Base-by-base conservation (phyloP, 139 green algal species). In the Astrephomene gubernaculifera region DNA sequence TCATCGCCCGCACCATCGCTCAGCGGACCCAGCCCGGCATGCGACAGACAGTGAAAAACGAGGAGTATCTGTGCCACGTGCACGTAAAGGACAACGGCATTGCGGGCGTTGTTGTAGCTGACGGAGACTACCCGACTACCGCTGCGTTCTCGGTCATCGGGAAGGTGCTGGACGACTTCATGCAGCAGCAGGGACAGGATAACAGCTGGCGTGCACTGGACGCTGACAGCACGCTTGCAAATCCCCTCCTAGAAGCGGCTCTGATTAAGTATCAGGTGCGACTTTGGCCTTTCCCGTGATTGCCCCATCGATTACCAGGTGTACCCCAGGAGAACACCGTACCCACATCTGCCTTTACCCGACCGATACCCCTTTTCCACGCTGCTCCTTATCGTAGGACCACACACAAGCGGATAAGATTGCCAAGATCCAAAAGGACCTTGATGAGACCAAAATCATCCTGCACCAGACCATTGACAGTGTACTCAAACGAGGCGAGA, bases 391-490 rank as follows among this genome's bases (percentile, higher is more conserved):
- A 38, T n/a, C n/a, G n/a, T 71, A 91, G 86, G 85, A 89, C 52
- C 79, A 88, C 67, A 88, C 80, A 39, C 93, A 98, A 84, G 98
- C 97, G 25, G 98, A 99, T 93, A 99, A 99, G 91, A 92, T 99
- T 36, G 90, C 96, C 7, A 98, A 97, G 87, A 99, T 99, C 53
- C 98, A 99, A 90, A 92, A 94, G 38, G 98, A 99, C 83, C 82
- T 99, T 36, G 87, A 90, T 44, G 82, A 90, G 57, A 88, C 87
- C 44, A 90, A 68, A 79, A 90, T 98, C 67, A 92, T 98, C 17
- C 91, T 99, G 90, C 97, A 99, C 88, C 95, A 99, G 84, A 99
- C 98, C 5, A 99, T 99, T 73, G 98, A 99, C 87, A 97, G 92
- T 79, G 97, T 99, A 83, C 90, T 99, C 81, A 93, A 95, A 87